phyloP scores from a whole-genome alignment of 116 monocot species.

The Cymodocea nodosa region DNA sequence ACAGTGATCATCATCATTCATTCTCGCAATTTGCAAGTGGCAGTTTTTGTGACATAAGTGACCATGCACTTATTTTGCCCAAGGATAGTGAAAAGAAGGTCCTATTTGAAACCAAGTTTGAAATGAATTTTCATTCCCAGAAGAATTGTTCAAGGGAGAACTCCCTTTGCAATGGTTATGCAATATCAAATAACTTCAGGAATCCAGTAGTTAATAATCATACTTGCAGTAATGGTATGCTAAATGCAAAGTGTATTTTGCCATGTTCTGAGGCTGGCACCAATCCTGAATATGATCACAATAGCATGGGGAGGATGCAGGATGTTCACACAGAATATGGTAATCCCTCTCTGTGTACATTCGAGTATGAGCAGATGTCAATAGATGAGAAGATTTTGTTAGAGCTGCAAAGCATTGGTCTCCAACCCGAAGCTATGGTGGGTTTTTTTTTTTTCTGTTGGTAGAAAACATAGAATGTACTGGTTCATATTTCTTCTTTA shows the following conservation, averaged over 20 bases:
- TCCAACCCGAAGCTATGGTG: conserved; percentile 60
- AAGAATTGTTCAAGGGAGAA: conserved; percentile 17
- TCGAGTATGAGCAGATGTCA: conserved; percentile 48
- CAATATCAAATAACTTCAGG: conserved; percentile 17
- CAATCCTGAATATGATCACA: conserved; percentile 17
- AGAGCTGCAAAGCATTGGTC: conserved; percentile 78
- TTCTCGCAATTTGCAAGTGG: conserved; percentile 20
- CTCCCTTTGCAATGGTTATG: conserved; percentile 40
- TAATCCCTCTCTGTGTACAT: conserved; percentile 22
- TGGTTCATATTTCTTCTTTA: background rate
- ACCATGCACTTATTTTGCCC: conserved; percentile 13
- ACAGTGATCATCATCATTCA: conserved; percentile 12
- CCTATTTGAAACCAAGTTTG: conserved; percentile 18
- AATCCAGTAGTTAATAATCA: conserved; percentile 13
- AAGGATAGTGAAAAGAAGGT: conserved; percentile 5
- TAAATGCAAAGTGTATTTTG: conserved; percentile 16
- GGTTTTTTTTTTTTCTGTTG: background rate
- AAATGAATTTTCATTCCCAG: conserved; percentile 16
- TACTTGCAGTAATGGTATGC: conserved; percentile 19
- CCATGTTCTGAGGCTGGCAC: conserved; percentile 8
- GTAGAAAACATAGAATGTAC: background rate
- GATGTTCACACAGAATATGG: conserved; percentile 4
- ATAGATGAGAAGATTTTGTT: conserved; percentile 70
- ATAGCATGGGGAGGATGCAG: conserved; percentile 11
- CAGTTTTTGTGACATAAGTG: conserved; percentile 18